Evolutionary conservation across 495 filamentous ascomycete genomes (phyloP).

Genomic region (Durotheca rogersii): DNA sequence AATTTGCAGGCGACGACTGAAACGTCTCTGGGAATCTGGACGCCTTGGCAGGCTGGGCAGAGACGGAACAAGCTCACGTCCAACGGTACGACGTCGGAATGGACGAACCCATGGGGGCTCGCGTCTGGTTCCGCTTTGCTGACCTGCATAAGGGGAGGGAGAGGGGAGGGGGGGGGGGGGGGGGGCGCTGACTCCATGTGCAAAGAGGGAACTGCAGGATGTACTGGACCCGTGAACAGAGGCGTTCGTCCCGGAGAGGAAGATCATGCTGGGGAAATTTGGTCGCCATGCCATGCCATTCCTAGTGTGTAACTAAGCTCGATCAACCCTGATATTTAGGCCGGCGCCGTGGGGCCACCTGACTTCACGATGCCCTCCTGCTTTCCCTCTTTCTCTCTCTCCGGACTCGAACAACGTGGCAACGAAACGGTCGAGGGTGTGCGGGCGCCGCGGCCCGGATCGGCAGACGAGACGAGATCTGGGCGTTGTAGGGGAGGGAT

Average conservation of each 20-base stretch:
- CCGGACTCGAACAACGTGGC: constrained; percentile 3
- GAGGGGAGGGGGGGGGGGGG: no score
- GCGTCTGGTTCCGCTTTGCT: constrained; percentile 25
- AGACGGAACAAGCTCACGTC: constrained; percentile 26
- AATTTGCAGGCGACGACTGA: constrained; percentile 26
- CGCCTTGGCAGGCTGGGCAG: constrained; percentile 28
- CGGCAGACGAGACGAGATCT: constrained; percentile 12
- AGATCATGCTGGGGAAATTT: constrained; percentile 22
- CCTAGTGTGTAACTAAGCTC: constrained; percentile 8
- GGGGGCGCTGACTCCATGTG: constrained; percentile 7
- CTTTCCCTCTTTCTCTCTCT: no score
- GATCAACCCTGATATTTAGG: constrained; percentile 14
- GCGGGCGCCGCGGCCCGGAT: constrained; percentile 1
- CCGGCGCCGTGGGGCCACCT: constrained; percentile 8
- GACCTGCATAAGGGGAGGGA: constrained; percentile 28
- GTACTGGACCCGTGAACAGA: constrained; percentile 17
- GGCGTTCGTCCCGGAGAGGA: constrained; percentile 25
- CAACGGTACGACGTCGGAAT: constrained; percentile 16
- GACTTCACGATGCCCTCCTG: constrained; percentile 12
- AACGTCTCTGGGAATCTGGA: constrained; percentile 31
- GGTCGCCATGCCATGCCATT: constrained; percentile 4
- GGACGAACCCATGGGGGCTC: constrained; percentile 11
- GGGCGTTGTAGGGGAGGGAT: no score
- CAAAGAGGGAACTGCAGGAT: no score
- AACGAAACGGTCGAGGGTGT: constrained; percentile 11